Conservation (phyloP, 164 flowering plant species). For the Macadamia integrifolia region DNA sequence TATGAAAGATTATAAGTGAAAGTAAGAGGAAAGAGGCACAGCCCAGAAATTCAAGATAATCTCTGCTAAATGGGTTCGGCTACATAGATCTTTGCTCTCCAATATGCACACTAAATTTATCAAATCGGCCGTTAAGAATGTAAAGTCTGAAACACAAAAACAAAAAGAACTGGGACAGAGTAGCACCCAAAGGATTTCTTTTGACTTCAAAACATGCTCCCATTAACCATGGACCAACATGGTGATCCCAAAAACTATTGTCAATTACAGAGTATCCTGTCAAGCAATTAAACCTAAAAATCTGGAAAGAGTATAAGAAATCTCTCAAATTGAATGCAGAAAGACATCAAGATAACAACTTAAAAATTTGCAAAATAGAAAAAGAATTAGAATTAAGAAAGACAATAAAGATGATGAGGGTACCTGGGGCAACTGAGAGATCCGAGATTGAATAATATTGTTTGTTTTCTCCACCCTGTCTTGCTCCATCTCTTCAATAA, state of each 20-base stretch:
- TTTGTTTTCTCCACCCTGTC: slow-evolving; percentile 15
- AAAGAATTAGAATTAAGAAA: not conserved
- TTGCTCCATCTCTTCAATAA: slow-evolving; percentile 32
- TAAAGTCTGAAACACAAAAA: too few relatives aligned
- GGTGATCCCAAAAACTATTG: not conserved
- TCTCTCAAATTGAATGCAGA: not conserved
- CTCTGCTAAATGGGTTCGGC: too few relatives aligned
- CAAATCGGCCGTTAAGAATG: too few relatives aligned
- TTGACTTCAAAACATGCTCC: not conserved
- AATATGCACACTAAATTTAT: too few relatives aligned
- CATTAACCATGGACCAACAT: not conserved
- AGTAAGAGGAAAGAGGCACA: not conserved
- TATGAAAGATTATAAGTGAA: not conserved
- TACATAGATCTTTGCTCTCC: too few relatives aligned
- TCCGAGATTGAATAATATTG: slow-evolving; percentile 12
- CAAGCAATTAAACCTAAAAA: not conserved
- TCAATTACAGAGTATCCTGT: not conserved
- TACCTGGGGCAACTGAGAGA: slow-evolving; percentile 33
- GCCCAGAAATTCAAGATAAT: too few relatives aligned
- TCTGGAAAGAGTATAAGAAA: not conserved
- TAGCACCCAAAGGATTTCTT: too few relatives aligned
- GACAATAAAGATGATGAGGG: too few relatives aligned
- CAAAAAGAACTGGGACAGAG: too few relatives aligned
- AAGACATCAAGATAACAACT: not conserved
- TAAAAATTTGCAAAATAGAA: not conserved